A percentile compares a stretch with the other conserved stretches of the same genome.
Evolutionary conservation across 2,329 filamentous ascomycete species (phyloP).

Genomic region (Lachnellula hyalina): DNA sequence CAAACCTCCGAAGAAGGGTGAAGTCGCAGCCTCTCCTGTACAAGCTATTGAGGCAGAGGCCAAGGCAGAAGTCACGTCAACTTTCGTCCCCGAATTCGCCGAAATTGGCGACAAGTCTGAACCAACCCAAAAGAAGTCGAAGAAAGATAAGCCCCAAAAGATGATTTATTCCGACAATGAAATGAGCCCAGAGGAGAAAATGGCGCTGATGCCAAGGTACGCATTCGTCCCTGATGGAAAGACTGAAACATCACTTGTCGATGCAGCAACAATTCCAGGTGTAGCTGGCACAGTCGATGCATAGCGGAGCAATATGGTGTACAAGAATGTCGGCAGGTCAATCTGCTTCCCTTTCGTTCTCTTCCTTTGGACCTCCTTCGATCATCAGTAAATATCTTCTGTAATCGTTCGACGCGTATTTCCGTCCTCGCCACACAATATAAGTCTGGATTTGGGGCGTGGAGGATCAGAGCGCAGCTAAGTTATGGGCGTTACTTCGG

Average conservation of each 20-base stretch:
- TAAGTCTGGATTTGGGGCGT: not conserved
- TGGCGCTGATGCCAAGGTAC: conserved; percentile 74
- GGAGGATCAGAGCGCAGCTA: conserved; percentile 22
- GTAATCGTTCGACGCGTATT: not conserved
- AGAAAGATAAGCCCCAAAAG: conserved; percentile 63
- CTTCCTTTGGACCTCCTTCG: conserved; percentile 11
- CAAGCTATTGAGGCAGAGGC: conserved; percentile 33
- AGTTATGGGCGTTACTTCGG: conserved; percentile 24
- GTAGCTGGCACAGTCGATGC: conserved; percentile 24
- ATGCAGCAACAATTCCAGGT: conserved; percentile 19
- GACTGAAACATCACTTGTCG: conserved; percentile 29
- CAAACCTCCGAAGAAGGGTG: conserved; percentile 40
- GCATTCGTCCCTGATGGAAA: conserved; percentile 50
- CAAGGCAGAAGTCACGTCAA: conserved; percentile 32
- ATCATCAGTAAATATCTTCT: conserved; percentile 2
- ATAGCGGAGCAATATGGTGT: conserved; percentile 5
- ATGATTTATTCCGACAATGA: conserved; percentile 81
- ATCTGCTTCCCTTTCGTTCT: conserved; percentile 16
- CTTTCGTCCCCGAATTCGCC: conserved; percentile 31
- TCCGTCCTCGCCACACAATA: not conserved
- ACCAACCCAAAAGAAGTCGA: conserved; percentile 55
- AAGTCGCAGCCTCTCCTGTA: conserved; percentile 39
- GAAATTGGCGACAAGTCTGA: conserved; percentile 32
- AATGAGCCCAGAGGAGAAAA: conserved; percentile 81
- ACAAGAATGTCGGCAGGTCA: conserved; percentile 16